A percentile compares a stretch with the other conserved stretches of the same genome.
Conservation (phyloP, 169 alveolate genomes). For the Cryptosporidium tyzzeri region DNA sequence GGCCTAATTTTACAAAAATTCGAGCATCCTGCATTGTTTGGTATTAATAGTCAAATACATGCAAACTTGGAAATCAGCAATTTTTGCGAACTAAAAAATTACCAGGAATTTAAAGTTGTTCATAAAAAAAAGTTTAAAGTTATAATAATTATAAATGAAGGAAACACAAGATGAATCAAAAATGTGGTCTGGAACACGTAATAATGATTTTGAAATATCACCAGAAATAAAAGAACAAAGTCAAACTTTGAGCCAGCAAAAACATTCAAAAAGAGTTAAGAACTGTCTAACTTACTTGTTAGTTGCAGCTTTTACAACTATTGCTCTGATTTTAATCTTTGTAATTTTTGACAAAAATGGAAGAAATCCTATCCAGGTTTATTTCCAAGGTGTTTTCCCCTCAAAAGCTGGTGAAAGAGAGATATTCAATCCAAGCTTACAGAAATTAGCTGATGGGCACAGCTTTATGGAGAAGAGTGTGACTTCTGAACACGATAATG, state of each 20-base stretch:
- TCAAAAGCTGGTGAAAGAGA: slow-evolving; percentile 18
- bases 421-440: background rate
- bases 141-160: background rate
- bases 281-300: slow-evolving; percentile 9
- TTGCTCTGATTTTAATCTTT: slow-evolving; percentile 20
- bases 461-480: slow-evolving; percentile 18
- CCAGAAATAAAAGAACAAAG: background rate
- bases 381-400: slow-evolving; percentile 30
- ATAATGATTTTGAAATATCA: slow-evolving; percentile 8
- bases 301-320: background rate
- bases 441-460: background rate
- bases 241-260: background rate
- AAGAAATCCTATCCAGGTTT: slow-evolving; percentile 23
- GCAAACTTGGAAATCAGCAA: background rate
- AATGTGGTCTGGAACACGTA: slow-evolving; percentile 25
- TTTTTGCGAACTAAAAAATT: background rate
- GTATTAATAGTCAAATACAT: background rate
- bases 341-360: background rate
- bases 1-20: background rate
- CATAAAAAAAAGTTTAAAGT: background rate
- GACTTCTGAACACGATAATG: background rate
- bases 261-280: background rate
- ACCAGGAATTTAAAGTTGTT: background rate
- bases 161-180: background rate
- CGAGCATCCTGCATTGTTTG: slow-evolving; percentile 7